These are phyloP conservation scores for Pachysolen tannophilus DNA, from an alignment of 805 yeast species.

Conservation along the genomic window DNA sequence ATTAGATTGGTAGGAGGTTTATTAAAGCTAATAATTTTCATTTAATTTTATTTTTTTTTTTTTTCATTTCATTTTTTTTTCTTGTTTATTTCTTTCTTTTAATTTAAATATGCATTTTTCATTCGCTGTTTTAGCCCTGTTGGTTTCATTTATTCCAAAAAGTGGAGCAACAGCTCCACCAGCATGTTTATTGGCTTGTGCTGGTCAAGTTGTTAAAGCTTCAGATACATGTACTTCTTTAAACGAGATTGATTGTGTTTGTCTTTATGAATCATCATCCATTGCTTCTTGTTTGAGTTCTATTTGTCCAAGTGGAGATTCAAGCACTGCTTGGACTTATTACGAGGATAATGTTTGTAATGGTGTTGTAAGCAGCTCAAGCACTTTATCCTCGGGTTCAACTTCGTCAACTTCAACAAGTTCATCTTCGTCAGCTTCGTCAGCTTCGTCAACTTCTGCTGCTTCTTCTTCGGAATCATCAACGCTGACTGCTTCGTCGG, in stretches of 20 bases:
- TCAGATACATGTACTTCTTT: slow-evolving; percentile 49
- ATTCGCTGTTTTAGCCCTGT: no score
- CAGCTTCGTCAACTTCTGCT: slow-evolving; percentile 21
- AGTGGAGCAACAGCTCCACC: slow-evolving; percentile 70
- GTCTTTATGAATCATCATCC: slow-evolving; percentile 44
- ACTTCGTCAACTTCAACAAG: slow-evolving; percentile 22
- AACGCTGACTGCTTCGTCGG: slow-evolving; percentile 15
- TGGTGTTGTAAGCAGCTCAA: slow-evolving; percentile 22
- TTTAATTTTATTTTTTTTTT: no score
- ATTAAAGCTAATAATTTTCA: no score
- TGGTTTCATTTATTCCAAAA: no score
- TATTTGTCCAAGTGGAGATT: slow-evolving; percentile 60
- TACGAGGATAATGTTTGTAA: slow-evolving; percentile 47
- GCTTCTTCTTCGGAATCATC: slow-evolving; percentile 21
- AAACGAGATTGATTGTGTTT: slow-evolving; percentile 62
- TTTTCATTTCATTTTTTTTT: no score
- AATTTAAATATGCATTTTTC: no score
- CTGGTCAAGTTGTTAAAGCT: slow-evolving; percentile 67
- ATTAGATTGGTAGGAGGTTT: no score
- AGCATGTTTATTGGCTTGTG: slow-evolving; percentile 88
- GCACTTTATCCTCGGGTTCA: slow-evolving; percentile 22
- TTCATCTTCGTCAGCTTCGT: slow-evolving; percentile 23
- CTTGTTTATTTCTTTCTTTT: no score
- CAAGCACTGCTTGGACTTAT: slow-evolving; percentile 49
- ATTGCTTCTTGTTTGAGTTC: slow-evolving; percentile 56